These are phyloP conservation scores for Penicillium atrosanguineum DNA, from an alignment of 495 filamentous ascomycete species.

Conservation along the genomic window DNA sequence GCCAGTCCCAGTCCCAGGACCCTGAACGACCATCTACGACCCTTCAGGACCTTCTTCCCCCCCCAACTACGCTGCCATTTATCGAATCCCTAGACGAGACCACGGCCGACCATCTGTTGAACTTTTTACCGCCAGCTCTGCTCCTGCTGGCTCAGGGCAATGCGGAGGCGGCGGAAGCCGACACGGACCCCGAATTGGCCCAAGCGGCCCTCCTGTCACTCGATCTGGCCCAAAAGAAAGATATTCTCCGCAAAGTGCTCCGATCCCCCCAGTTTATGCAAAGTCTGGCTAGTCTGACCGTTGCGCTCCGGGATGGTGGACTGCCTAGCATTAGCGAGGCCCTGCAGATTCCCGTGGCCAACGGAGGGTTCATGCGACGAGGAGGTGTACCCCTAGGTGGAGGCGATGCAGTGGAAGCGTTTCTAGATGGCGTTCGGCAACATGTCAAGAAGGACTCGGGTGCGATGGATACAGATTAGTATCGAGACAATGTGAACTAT, in stretches of 20 bases:
- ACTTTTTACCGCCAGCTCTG: slow-evolving; percentile 69
- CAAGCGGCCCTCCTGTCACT: slow-evolving; percentile 73
- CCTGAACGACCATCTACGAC: slow-evolving; percentile 72
- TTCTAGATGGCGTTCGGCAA: slow-evolving; percentile 82
- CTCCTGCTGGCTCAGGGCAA: slow-evolving; percentile 71
- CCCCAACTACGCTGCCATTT: slow-evolving; percentile 71
- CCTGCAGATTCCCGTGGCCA: slow-evolving; percentile 70
- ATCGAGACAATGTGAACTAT: slow-evolving; percentile 8
- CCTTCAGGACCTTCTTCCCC: slow-evolving; percentile 79
- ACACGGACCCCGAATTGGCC: slow-evolving; percentile 63
- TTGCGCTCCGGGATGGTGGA: slow-evolving; percentile 89
- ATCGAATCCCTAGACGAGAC: slow-evolving; percentile 62
- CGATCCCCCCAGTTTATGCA: slow-evolving; percentile 89
- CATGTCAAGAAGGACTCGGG: slow-evolving; percentile 52
- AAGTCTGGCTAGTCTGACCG: slow-evolving; percentile 76
- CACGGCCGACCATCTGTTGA: slow-evolving; percentile 70
- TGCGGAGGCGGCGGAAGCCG: slow-evolving; percentile 52
- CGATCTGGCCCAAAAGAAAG: slow-evolving; percentile 72
- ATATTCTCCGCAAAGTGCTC: slow-evolving; percentile 77
- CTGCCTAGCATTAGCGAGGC: slow-evolving; percentile 87
- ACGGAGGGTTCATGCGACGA: slow-evolving; percentile 72
- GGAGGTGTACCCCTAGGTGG: slow-evolving; percentile 82
- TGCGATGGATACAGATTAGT: slow-evolving; percentile 51
- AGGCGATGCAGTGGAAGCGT: slow-evolving; percentile 84
- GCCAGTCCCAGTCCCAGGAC: slow-evolving; percentile 44